Conservation (phyloP, 2,329 filamentous ascomycete genomes). For the Cytospora piceicola region DNA sequence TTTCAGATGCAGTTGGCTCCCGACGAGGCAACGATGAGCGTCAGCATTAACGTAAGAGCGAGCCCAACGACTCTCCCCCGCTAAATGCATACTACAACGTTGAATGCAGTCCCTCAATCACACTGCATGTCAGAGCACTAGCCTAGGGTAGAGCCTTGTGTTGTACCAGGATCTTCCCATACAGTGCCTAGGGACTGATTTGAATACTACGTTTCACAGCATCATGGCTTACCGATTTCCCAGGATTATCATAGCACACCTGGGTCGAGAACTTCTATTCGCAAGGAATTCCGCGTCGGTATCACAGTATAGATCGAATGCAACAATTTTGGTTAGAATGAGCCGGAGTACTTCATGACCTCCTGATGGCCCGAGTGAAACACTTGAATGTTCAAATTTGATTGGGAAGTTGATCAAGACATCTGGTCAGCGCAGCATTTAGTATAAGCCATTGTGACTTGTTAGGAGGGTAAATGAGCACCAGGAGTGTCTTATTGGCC, state of each 20-base stretch:
- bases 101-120: neutral
- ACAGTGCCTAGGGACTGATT: neutral
- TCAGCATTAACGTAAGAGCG: neutral
- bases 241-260: no score
- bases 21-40: neutral
- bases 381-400: no score
- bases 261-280: neutral
- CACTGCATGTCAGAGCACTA: neutral
- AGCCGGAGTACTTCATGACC: no score
- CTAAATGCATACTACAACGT: neutral
- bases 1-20: neutral
- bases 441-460: no score
- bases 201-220: neutral
- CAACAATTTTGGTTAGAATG: no score
- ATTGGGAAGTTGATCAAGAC: no score
- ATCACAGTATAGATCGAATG: neutral
- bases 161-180: neutral
- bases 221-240: neutral
- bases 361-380: no score
- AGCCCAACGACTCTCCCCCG: neutral
- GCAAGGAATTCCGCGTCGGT: neutral
- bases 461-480: no score
- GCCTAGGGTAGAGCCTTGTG: neutral
- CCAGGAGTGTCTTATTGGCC: neutral
- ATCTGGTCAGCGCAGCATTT: neutral